These are phyloP conservation scores for Mycogone perniciosa DNA, from an alignment of 2,329 filamentous ascomycete genomes.

Conservation along the genomic window DNA sequence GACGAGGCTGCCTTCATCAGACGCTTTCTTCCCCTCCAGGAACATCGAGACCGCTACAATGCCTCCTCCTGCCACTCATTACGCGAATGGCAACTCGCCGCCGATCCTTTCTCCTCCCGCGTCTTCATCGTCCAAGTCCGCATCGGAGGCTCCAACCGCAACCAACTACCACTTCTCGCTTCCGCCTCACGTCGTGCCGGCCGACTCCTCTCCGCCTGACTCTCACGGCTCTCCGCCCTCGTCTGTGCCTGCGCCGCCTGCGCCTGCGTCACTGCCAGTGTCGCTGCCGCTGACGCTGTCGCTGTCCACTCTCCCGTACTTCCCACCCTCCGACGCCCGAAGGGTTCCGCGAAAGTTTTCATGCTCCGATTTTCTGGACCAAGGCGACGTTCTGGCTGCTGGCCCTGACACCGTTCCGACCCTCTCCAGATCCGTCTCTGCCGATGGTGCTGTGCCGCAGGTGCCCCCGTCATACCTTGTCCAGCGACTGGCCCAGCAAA, in stretches of 20 bases:
- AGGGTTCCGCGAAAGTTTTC: no score
- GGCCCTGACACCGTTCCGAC: conserved; percentile 16
- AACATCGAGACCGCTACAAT: conserved; percentile 23
- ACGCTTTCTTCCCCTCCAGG: conserved; percentile 38
- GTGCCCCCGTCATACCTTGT: conserved; percentile 31
- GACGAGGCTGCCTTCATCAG: conserved; percentile 35
- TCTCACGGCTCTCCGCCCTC: not conserved
- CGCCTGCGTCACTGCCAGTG: not conserved
- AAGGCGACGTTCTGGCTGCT: conserved; percentile 3
- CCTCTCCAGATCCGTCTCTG: conserved; percentile 24
- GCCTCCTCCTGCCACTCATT: conserved; percentile 4
- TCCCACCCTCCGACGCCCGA: no score
- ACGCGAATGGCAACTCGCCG: conserved; percentile 1
- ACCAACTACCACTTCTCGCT: not conserved
- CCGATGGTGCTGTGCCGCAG: conserved; percentile 25
- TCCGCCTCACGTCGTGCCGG: not conserved
- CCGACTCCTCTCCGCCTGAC: not conserved
- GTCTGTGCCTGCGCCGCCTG: not conserved
- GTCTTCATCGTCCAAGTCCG: not conserved
- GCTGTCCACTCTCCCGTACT: not conserved
- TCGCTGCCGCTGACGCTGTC: not conserved
- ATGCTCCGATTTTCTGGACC: no score
- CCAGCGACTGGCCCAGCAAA: conserved; percentile 37
- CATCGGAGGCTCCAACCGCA: not conserved
- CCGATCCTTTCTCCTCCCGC: conserved; percentile 8